Base-by-base conservation (phyloP, 345 rosid genomes). In the Eucalyptus guilfoylei region DNA sequence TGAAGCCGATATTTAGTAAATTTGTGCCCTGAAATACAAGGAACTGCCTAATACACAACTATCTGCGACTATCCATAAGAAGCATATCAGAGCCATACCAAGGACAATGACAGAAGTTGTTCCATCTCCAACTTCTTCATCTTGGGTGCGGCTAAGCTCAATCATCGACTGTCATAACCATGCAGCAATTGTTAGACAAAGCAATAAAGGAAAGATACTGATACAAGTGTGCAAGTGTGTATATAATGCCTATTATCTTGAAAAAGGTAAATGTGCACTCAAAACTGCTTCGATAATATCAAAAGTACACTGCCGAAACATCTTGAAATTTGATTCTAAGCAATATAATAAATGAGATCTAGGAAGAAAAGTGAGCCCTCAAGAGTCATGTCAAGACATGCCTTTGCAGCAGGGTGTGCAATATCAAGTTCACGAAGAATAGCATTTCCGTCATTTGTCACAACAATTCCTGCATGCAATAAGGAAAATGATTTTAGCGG, bases 321-420 rank as follows among this genome's bases (percentile, higher is more conserved):
- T 40, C 28, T 76, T 76, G 16, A 76, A 76, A 37, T 76, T 40
- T 76, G 85, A 21, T 40, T 40, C 14, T 21, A 21, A 76, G 47
- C 85, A 76, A 21, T 76, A 76, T 19, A 88, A 47, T 2, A 87
- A 34, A 52, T 50, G 86, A 83, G 44, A 42, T 49, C 49, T 58
- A 24, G 72, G 49, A 88, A 49, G 9, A 60, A 60, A 60, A 7
- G 37, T 58, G 83, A 80, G 69, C 37, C 83, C 85, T 76, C 47
- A 40, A 21, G 30, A 76, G 85, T 40, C 47, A 23, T 11, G 45
- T 23, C 28, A 12, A 76, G 54, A 48, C 88, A 87, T 93, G 88
- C 99, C 99, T 97, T 97, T 86, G 99, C 98, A n/a, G 99, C 99
- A 80, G 98, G 99, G 44, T 97, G 98, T 32, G 98, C 98, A 92